Conservation (phyloP, 2,329 filamentous ascomycete species). For the Phaeoacremonium minimum region DNA sequence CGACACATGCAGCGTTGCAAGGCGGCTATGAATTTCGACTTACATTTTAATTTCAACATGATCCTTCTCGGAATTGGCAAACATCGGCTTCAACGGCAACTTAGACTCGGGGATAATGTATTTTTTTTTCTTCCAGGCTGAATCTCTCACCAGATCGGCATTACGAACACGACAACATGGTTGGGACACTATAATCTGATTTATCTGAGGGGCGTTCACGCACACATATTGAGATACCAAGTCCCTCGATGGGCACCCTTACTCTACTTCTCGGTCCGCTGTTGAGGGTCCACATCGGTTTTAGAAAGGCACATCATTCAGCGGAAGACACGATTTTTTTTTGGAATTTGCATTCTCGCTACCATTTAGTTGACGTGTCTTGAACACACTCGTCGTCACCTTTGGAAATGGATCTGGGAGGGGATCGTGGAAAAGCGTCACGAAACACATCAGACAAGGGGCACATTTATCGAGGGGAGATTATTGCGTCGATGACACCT, state of each 20-base stretch:
- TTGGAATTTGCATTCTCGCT: no score
- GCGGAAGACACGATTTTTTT: no score
- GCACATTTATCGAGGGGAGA: no score
- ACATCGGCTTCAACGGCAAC: conserved; percentile 3
- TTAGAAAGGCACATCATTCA: background rate
- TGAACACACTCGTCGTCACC: no score
- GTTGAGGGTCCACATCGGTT: background rate
- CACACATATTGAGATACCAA: conserved; percentile 3
- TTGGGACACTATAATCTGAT: no score
- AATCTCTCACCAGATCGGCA: conserved; percentile 3
- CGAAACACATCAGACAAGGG: no score
- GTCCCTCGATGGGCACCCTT: background rate
- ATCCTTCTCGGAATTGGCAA: conserved; percentile 1
- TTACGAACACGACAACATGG: conserved; percentile 7
- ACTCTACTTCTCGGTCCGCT: background rate
- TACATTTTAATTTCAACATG: conserved; percentile 30
- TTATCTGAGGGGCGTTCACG: no score
- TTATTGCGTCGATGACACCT: no score
- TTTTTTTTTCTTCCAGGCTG: conserved; percentile 4
- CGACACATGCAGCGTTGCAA: conserved; percentile 21
- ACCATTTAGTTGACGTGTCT: no score
- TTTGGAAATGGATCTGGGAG: no score
- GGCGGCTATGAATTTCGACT: conserved; percentile 40
- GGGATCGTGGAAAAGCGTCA: no score
- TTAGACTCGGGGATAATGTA: conserved; percentile 4